Percentiles rank a stretch among this genome's conserved stretches.
These are phyloP conservation scores for Zea luxurians DNA, from an alignment of 176 grass and related monocot species.

Conservation along the genomic window DNA sequence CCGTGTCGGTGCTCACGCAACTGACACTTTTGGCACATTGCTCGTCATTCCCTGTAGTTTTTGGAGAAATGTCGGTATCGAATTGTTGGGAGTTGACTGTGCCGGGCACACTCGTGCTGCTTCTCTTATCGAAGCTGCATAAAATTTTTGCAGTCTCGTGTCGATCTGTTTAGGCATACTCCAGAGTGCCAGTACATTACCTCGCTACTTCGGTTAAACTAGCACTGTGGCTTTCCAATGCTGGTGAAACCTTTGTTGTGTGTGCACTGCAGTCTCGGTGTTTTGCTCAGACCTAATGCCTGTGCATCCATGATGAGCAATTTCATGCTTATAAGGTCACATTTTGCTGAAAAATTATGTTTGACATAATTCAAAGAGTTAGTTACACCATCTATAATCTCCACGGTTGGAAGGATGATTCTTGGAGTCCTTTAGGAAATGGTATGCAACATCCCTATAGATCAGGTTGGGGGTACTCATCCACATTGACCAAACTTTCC, in stretches of 20 bases:
- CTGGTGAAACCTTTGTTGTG: neutral
- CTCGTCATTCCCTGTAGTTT: neutral
- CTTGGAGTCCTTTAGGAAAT: neutral
- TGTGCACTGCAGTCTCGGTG: neutral
- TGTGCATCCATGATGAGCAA: neutral
- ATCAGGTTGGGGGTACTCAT: neutral
- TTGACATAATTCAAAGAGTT: neutral
- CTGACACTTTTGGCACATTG: constrained; percentile 24
- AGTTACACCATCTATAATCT: neutral
- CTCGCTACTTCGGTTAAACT: neutral
- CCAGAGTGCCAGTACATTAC: neutral
- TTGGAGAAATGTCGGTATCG: constrained; percentile 1
- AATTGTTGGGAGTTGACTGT: neutral
- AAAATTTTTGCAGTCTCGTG: neutral
- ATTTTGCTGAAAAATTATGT: neutral
- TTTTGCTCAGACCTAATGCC: neutral
- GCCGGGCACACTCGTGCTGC: neutral
- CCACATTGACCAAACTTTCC: neutral
- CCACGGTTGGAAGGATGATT: neutral
- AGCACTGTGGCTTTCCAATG: neutral
- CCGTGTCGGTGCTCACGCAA: neutral
- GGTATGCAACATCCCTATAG: neutral
- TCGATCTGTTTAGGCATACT: neutral
- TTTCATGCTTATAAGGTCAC: neutral
- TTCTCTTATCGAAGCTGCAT: neutral